Percentiles rank a stretch among this genome's conserved stretches.
Conservation (phyloP, 805 yeast species). For the Cyberlindnera maritima region DNA sequence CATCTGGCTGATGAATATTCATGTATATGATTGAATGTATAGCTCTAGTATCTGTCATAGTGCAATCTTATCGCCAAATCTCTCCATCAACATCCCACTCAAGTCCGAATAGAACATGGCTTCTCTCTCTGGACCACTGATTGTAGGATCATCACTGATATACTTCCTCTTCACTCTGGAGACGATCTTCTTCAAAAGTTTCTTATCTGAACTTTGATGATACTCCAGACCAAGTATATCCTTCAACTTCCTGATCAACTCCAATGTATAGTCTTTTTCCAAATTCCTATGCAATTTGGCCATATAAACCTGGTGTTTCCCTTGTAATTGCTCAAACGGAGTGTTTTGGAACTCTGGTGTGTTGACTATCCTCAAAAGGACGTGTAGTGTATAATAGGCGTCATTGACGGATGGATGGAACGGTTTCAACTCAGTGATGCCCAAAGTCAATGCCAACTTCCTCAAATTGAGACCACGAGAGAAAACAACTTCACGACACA, state of each 20-base stretch:
- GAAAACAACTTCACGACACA: background rate
- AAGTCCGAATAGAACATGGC: too few species aligned
- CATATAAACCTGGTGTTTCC: conserved; percentile 2
- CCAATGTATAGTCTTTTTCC: background rate
- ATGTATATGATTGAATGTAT: too few species aligned
- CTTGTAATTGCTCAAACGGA: background rate
- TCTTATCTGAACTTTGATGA: background rate
- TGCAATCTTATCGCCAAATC: too few species aligned
- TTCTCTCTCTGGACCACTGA: too few species aligned
- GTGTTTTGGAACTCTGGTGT: conserved; percentile 1
- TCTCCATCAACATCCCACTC: too few species aligned
- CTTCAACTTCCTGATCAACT: background rate
- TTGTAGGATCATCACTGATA: too few species aligned
- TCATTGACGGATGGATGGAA: conserved; percentile 19
- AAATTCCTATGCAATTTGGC: conserved; percentile 1
- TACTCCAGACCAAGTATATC: background rate
- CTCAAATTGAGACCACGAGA: conserved; percentile 5
- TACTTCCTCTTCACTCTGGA: background rate
- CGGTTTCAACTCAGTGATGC: conserved; percentile 9
- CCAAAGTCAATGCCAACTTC: conserved; percentile 6
- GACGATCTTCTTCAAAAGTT: background rate
- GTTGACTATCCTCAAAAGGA: conserved; percentile 9
- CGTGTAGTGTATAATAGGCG: conserved; percentile 17
- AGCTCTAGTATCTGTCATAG: too few species aligned
- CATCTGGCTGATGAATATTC: too few species aligned